phyloP scores from a whole-genome alignment of 31 red algal genomes.

The Bonnemaisonia californica region DNA sequence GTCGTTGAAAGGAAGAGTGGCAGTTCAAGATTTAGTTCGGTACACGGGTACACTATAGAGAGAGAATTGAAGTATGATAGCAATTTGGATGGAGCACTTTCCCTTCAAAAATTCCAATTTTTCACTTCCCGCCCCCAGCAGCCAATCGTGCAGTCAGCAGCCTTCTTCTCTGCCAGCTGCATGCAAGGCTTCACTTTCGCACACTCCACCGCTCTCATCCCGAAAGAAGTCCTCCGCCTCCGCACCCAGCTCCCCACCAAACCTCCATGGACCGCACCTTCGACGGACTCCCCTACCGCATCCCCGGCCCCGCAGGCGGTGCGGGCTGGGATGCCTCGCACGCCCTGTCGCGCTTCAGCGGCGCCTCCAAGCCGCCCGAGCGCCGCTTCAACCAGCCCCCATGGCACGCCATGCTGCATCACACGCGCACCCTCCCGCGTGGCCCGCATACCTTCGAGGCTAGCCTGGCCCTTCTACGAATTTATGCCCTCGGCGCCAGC shows the following conservation, averaged over 20 bases:
- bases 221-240: too few species aligned
- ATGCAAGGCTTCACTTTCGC: too few species aligned
- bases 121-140: too few species aligned
- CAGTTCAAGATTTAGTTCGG: too few species aligned
- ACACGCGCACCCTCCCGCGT: not conserved
- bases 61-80: too few species aligned
- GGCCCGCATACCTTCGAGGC: not conserved
- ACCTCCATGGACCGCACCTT: constrained; percentile 11
- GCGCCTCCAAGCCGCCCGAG: not conserved
- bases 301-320: constrained; percentile 36
- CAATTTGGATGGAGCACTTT: too few species aligned
- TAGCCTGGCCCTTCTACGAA: constrained; percentile 12
- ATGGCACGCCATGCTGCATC: constrained; percentile 13
- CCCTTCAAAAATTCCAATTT: too few species aligned
- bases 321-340: not conserved
- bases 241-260: not conserved
- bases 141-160: too few species aligned
- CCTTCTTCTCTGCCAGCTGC: too few species aligned
- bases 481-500: constrained; percentile 6
- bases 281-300: constrained; percentile 32
- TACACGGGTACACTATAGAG: too few species aligned
- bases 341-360: not conserved
- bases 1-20: too few species aligned
- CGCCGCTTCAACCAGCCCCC: constrained; percentile 14
- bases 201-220: too few species aligned